These are phyloP conservation scores for Dendrothele bispora DNA, from an alignment of 768 basidiomycete genomes.

Conservation along the genomic window DNA sequence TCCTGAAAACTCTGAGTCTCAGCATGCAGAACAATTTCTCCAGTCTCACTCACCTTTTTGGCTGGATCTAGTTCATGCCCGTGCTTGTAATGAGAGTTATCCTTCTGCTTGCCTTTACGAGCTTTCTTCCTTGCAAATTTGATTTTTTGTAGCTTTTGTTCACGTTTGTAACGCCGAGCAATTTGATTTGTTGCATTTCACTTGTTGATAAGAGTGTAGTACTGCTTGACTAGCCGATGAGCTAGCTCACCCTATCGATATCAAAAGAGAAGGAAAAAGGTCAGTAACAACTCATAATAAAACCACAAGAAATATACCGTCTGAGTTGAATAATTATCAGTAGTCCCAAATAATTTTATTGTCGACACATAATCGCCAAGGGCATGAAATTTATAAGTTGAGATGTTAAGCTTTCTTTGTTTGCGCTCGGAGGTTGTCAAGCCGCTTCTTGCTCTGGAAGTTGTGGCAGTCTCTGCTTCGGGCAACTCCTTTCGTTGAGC, in stretches of 20 bases:
- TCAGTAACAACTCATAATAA: not conserved
- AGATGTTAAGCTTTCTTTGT: conserved; percentile 21
- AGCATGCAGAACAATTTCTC: no score
- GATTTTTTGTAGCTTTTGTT: conserved; percentile 6
- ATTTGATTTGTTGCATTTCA: conserved; percentile 21
- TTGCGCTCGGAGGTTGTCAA: conserved; percentile 1
- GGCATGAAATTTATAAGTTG: conserved; percentile 32
- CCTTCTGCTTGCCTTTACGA: not conserved
- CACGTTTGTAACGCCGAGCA: conserved; percentile 10
- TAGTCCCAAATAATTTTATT: conserved; percentile 29
- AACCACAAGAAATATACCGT: conserved; percentile 19
- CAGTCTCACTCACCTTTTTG: no score
- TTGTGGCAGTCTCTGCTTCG: not conserved
- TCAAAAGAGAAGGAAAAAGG: not conserved
- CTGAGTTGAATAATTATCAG: conserved; percentile 37
- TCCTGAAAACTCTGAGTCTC: no score
- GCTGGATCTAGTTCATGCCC: not conserved
- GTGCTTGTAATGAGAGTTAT: no score
- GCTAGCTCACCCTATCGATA: conserved; percentile 40
- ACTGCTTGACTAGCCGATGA: conserved; percentile 31
- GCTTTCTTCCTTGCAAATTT: not conserved
- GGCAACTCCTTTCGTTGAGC: no score
- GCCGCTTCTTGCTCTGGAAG: not conserved
- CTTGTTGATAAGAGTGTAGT: conserved; percentile 30
- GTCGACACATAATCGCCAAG: conserved; percentile 29